Conservation (phyloP, 352 stramenopile species). For the Phytopythium chamaehyphon region DNA sequence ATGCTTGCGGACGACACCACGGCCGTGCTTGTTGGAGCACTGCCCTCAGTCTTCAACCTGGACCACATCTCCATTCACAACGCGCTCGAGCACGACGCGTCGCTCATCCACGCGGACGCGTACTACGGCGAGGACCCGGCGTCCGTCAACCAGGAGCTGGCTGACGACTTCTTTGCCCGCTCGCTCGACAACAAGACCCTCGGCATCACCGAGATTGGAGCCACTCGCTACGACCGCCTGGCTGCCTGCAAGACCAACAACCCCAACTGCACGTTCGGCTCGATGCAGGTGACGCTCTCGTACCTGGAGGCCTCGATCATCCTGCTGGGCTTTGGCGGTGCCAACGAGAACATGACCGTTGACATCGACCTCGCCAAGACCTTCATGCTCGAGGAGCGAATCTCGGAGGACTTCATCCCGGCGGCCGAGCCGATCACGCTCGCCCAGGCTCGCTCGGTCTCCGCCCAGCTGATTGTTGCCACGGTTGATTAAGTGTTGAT, state of each 20-base stretch:
- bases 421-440: constrained; percentile 18
- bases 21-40: constrained; percentile 14
- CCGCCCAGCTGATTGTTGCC: constrained; percentile 18
- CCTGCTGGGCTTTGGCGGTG: constrained; percentile 27
- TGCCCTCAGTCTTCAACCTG: constrained; percentile 19
- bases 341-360: constrained; percentile 25
- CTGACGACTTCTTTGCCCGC: constrained; percentile 23
- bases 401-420: constrained; percentile 21
- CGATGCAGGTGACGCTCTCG: constrained; percentile 22
- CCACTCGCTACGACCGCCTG: constrained; percentile 28
- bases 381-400: constrained; percentile 31
- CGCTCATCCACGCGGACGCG: constrained; percentile 44
- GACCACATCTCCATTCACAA: constrained; percentile 33
- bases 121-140: constrained; percentile 33
- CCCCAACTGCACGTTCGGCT: constrained; percentile 29
- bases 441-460: constrained; percentile 15
- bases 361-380: constrained; percentile 18
- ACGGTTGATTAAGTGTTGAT: background rate
- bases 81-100: constrained; percentile 37
- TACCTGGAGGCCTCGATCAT: constrained; percentile 34
- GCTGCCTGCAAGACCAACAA: constrained; percentile 24
- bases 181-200: constrained; percentile 17
- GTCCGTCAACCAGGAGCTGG: constrained; percentile 24
- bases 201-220: constrained; percentile 23
- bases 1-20: constrained; percentile 20